Base-by-base conservation (phyloP, 2,329 filamentous ascomycete species). In the Trichoderma koningii region DNA sequence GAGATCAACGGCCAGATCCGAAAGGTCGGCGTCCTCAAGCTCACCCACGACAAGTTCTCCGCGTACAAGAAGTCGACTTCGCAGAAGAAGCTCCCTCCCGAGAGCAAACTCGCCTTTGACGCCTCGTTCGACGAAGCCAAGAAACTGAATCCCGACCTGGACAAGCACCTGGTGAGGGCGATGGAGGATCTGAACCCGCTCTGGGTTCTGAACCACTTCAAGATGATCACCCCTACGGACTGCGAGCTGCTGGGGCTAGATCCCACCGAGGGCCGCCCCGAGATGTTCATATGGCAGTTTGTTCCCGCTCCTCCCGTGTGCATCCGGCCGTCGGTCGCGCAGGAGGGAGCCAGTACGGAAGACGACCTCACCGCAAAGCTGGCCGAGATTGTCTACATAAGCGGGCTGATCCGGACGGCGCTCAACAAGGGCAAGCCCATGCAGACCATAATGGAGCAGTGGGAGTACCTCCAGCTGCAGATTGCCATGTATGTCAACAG, bases 401-500 rank as follows among this genome's bases (percentile, higher is more conserved):
- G 93, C 73, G 90, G 90, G 63, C 87, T 96, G 71, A 92, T 99
- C 68, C 88, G 90, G 56, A 90, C 91, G 23, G 92, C 92, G 0
- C 77, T 98, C 17, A 84, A 89, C 67, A 93, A 92, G 70, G 94
- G 94, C 10, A 91, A 93, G 15, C 88, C 92, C 0, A 85, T 99
- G 2, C 87, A 90, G 69, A 96, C 92, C 0, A 91, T 98, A 64
- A 96, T 98, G 88, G 95, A 99, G 75, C 93, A 97, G 71, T 99
- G 95, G 95, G 95, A 99, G 74, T 98, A 94, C 72, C 81, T 99
- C 67, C 94, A 98, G 73, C 84, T 97, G 9, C 93, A 98, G 73
- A 91, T 98, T 66, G 95, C 94, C 67, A 93, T 98, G 84, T 98
- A 99, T 75, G 94, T 99, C 76, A 98, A 99, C 80, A 97, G 93